phyloP scores from a whole-genome alignment of 805 yeast species.

The Saturnispora sanitii region DNA sequence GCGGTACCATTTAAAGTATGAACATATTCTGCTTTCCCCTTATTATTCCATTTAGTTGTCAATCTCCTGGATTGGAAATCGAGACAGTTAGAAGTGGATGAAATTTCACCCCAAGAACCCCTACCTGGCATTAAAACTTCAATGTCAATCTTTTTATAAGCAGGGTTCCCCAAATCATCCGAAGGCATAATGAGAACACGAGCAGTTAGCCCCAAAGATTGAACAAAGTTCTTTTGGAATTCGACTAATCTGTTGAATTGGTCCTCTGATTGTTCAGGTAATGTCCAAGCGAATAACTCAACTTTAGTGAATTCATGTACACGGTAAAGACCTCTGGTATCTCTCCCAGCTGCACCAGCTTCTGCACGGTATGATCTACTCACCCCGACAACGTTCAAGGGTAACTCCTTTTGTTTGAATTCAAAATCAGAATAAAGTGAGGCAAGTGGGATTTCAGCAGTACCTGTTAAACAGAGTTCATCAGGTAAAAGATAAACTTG shows the following conservation, averaged over 20 bases:
- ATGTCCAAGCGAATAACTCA: constrained; percentile 75
- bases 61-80: constrained; percentile 85
- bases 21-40: constrained; percentile 33
- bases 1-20: constrained; percentile 94
- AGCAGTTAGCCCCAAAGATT: constrained; percentile 65
- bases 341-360: constrained; percentile 94
- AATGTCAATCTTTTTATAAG: constrained; percentile 80
- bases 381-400: constrained; percentile 62
- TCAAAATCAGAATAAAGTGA: constrained; percentile 52
- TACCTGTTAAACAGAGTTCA: constrained; percentile 69
- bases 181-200: constrained; percentile 83
- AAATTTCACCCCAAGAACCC: constrained; percentile 83
- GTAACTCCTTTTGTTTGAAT: constrained; percentile 29
- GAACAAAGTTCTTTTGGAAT: constrained; percentile 57
- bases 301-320: constrained; percentile 97
- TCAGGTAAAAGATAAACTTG: constrained; percentile 63
- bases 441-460: constrained; percentile 93
- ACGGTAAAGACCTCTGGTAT: constrained; percentile 83
- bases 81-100: constrained; percentile 85
- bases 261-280: constrained; percentile 29
- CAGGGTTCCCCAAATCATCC: constrained; percentile 89
- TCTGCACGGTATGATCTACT: constrained; percentile 89
- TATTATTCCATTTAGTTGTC: constrained; percentile 46
- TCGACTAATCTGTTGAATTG: constrained; percentile 51
- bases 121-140: constrained; percentile 99